Evolutionary conservation across 495 filamentous ascomycete species (phyloP), one percentile per base, ranked within the genome.

Genomic region (Diplogelasinospora grovesii): DNA sequence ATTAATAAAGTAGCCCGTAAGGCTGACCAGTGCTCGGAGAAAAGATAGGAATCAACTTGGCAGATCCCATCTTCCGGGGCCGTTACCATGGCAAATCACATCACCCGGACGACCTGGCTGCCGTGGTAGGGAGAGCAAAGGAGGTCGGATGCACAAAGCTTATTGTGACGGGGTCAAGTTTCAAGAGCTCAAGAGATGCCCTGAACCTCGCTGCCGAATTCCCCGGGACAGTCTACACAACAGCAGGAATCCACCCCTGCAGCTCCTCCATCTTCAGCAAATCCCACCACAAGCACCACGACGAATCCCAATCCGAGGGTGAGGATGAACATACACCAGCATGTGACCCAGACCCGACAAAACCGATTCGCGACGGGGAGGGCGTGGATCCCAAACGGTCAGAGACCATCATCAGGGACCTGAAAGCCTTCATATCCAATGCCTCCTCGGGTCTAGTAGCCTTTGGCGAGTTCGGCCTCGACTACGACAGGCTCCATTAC

Each of bases 381-480:
- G 61, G 59, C 15, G 54, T 66, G 11, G 65, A 68, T 50, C 37
- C 36, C 3, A 42, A 43, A 31, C 59, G 58, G 26, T 64, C 63
- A 14, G 33, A 43, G 5, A 43, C 45, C 5, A 69, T 83, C 57
- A 70, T 90, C 19, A 36, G 70, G 2, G 71, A 80, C 36, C 71
- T 96, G 8, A 63, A 69, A 24, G 56, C 62, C 6, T 66, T 95
- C 19, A 60, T 71, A 36, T 46, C 54, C 16, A 31, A 53, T 8
- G 52, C 57, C 7, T 7, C 57, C 60, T 22, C 67, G 64, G 6
- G 70, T 60, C 30, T 71, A 14, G 81, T 86, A 9, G 93, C 92
- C 15, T 94, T 96, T 56, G 92, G 92, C 28, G 92, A 98, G 57
- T 87, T 98, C 41, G 92, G 92, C 7, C 78, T 98, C 1, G 92